Evolutionary conservation across 345 rosid species (phyloP).

Genomic region (Lumnitzera littorea): DNA sequence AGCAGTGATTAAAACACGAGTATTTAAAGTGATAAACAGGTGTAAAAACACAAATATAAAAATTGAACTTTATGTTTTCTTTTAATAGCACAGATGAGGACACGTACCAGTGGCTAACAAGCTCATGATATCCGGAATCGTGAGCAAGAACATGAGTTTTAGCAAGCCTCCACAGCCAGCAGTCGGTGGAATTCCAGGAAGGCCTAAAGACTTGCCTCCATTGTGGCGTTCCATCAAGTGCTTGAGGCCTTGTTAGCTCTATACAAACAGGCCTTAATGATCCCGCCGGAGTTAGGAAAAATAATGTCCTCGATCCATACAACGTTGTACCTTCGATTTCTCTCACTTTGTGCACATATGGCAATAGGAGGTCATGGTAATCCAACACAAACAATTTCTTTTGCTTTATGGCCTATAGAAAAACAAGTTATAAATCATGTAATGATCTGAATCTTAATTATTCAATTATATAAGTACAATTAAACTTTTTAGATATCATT

Average conservation of each 20-base stretch:
- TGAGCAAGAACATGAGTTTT: conserved; percentile 61
- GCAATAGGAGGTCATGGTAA: conserved; percentile 53
- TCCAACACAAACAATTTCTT: conserved; percentile 49
- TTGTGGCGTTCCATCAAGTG: conserved; percentile 39
- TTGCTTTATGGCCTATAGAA: conserved; percentile 33
- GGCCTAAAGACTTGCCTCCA: conserved; percentile 56
- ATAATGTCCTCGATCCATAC: conserved; percentile 65
- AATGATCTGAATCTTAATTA: too few species aligned
- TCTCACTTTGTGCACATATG: conserved; percentile 61
- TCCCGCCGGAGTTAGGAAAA: conserved; percentile 43
- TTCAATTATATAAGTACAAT: too few species aligned
- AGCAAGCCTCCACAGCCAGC: conserved; percentile 73
- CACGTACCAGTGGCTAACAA: conserved; percentile 61
- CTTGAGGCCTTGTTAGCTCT: conserved; percentile 54
- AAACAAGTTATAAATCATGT: neutral
- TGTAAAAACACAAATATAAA: too few species aligned
- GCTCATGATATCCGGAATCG: conserved; percentile 61
- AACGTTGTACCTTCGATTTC: conserved; percentile 31
- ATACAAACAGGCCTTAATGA: conserved; percentile 56
- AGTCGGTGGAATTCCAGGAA: conserved; percentile 28
- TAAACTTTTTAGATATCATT: too few species aligned
- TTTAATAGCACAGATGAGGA: too few species aligned
- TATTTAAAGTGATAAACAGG: too few species aligned
- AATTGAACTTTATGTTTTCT: too few species aligned
- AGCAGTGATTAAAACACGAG: too few species aligned